A percentile compares a stretch with the other conserved stretches of the same genome.
These are phyloP conservation scores for Thalassiosira profunda DNA, from an alignment of 108 stramenopile genomes.

Conservation along the genomic window DNA sequence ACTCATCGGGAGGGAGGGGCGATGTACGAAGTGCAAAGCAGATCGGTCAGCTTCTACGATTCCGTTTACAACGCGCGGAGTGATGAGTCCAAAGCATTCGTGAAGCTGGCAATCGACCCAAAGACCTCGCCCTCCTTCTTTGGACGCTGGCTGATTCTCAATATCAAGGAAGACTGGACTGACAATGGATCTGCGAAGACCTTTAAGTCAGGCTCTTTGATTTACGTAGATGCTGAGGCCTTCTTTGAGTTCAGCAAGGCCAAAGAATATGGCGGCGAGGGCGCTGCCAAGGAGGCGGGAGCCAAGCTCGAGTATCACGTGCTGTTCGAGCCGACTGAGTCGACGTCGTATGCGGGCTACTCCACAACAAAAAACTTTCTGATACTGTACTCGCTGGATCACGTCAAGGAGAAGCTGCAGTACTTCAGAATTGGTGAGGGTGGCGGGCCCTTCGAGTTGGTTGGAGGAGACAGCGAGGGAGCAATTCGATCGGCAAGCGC, in stretches of 20 bases:
- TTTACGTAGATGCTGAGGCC: slow-evolving; percentile 60
- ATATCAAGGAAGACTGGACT: slow-evolving; percentile 82
- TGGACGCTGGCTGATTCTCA: slow-evolving; percentile 70
- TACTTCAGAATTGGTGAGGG: slow-evolving; percentile 75
- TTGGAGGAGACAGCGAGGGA: slow-evolving; percentile 62
- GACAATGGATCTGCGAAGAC: slow-evolving; percentile 54
- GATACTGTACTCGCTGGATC: slow-evolving; percentile 78
- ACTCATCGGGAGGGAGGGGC: slow-evolving; percentile 67
- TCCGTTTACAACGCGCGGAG: slow-evolving; percentile 59
- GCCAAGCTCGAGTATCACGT: slow-evolving; percentile 59
- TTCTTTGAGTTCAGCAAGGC: slow-evolving; percentile 68
- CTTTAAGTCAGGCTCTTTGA: slow-evolving; percentile 72
- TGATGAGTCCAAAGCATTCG: slow-evolving; percentile 50
- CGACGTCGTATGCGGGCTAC: slow-evolving; percentile 73
- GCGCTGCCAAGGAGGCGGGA: slow-evolving; percentile 12
- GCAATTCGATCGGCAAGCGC: slow-evolving; percentile 66
- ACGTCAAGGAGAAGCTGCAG: slow-evolving; percentile 81
- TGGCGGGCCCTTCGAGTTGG: slow-evolving; percentile 53
- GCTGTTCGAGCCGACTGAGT: slow-evolving; percentile 81
- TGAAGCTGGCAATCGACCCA: slow-evolving; percentile 70
- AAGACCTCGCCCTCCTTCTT: slow-evolving; percentile 70
- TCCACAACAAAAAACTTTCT: slow-evolving; percentile 83
- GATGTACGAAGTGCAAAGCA: slow-evolving; percentile 71
- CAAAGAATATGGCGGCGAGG: slow-evolving; percentile 47
- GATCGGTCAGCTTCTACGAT: slow-evolving; percentile 90